phyloP scores from a whole-genome alignment of 176 grass and related monocot species.

The Lolium perenne region DNA sequence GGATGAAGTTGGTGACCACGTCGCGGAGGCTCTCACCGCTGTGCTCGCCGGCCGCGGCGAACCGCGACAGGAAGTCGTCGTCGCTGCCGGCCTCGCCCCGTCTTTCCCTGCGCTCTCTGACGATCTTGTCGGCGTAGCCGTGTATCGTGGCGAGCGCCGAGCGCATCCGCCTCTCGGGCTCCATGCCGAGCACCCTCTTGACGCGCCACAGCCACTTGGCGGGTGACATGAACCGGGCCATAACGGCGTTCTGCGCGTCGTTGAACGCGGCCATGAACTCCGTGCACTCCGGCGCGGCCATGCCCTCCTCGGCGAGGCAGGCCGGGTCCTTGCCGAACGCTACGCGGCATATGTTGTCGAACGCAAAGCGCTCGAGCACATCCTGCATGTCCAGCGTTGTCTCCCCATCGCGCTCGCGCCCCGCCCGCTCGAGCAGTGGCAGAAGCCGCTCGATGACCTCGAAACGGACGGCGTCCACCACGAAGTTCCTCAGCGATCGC shows the following conservation, averaged over 20 bases:
- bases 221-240: conserved; percentile 51
- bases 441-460: conserved; percentile 51
- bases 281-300: background rate
- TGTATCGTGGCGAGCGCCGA: conserved; percentile 43
- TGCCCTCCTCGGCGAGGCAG: conserved; percentile 47
- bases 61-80: conserved; percentile 68
- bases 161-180: conserved; percentile 43
- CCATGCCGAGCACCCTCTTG: conserved; percentile 49
- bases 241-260: conserved; percentile 48
- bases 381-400: conserved; percentile 58
- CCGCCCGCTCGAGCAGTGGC: conserved; percentile 43
- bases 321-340: conserved; percentile 62
- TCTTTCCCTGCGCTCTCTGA: conserved; percentile 36
- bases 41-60: conserved; percentile 46
- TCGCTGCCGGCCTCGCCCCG: background rate
- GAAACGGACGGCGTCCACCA: conserved; percentile 43
- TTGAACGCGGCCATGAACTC: conserved; percentile 65
- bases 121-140: conserved; percentile 46
- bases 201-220: conserved; percentile 47
- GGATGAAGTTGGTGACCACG: conserved; percentile 70
- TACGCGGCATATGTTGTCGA: conserved; percentile 69
- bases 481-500: conserved; percentile 48
- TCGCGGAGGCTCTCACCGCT: conserved; percentile 59
- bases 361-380: conserved; percentile 74
- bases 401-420: background rate